Conservation (phyloP, 805 yeast genomes). For the Candida tallmaniae region DNA sequence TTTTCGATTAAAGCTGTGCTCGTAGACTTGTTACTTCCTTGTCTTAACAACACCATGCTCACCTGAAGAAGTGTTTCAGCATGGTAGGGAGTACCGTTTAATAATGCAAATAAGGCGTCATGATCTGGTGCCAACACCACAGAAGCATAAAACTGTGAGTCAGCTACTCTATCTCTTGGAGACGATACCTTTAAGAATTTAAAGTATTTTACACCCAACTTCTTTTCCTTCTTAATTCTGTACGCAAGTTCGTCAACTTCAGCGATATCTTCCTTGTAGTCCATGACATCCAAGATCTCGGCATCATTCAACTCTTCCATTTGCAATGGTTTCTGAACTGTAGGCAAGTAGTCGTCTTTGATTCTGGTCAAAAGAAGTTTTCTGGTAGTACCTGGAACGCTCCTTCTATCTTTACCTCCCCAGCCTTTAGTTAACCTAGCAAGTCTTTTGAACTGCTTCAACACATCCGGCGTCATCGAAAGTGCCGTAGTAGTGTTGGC, state of each 20-base stretch:
- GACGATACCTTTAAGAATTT: slow-evolving; percentile 41
- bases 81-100: slow-evolving; percentile 67
- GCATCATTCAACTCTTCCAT: slow-evolving; percentile 50
- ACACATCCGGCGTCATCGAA: slow-evolving; percentile 62
- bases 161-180: slow-evolving; percentile 33
- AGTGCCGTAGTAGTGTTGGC: slow-evolving; percentile 72
- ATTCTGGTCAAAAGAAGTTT: slow-evolving; percentile 66
- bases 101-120: slow-evolving; percentile 57
- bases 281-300: slow-evolving; percentile 32
- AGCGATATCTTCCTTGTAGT: slow-evolving; percentile 31
- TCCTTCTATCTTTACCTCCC: slow-evolving; percentile 75
- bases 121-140: slow-evolving; percentile 76
- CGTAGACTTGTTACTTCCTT: slow-evolving; percentile 65
- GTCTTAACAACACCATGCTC: slow-evolving; percentile 67
- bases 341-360: slow-evolving; percentile 78
- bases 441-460: slow-evolving; percentile 57
- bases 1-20: slow-evolving; percentile 73
- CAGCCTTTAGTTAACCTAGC: slow-evolving; percentile 67
- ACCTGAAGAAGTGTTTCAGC: slow-evolving; percentile 76
- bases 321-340: slow-evolving; percentile 51
- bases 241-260: slow-evolving; percentile 22
- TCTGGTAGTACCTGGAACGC: slow-evolving; percentile 70
- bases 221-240: slow-evolving; percentile 28
- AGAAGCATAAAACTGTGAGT: slow-evolving; percentile 54
- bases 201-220: slow-evolving; percentile 51